Conservation (phyloP, 78 protist genomes). For the Protostelium mycophagum region DNA sequence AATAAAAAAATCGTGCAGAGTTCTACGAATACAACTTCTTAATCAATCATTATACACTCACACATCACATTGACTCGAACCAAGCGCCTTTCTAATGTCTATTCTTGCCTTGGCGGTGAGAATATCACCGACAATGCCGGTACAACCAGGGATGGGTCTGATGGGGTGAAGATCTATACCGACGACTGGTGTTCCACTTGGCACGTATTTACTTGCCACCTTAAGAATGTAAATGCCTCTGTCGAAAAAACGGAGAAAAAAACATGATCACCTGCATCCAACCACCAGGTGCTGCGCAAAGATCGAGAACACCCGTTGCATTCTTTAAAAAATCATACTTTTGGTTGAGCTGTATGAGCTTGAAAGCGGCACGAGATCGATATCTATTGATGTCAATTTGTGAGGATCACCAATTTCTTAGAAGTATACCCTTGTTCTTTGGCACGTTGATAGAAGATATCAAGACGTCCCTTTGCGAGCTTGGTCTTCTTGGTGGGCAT, state of each 20-base stretch:
- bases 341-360: slow-evolving; percentile 96
- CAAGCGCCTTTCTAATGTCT: slow-evolving; percentile 53
- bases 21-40: not conserved
- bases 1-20: not conserved
- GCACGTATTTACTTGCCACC: slow-evolving; percentile 92
- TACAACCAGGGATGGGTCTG: slow-evolving; percentile 83
- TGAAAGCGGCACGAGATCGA: slow-evolving; percentile 98
- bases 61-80: slow-evolving; percentile 78
- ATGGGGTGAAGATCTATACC: slow-evolving; percentile 98
- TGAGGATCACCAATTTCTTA: not conserved
- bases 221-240: not conserved
- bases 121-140: slow-evolving; percentile 91
- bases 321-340: slow-evolving; percentile 85
- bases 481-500: slow-evolving; percentile 71
- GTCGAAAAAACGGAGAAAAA: not conserved
- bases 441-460: slow-evolving; percentile 95
- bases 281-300: slow-evolving; percentile 99
- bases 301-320: slow-evolving; percentile 88
- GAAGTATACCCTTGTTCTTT: slow-evolving; percentile 97
- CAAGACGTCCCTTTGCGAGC: slow-evolving; percentile 85
- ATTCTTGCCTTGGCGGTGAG: slow-evolving; percentile 90
- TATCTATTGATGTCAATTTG: not conserved
- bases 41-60: slow-evolving; percentile 16
- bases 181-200: slow-evolving; percentile 78
- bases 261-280: slow-evolving; percentile 55